These are phyloP conservation scores for Metarhizium album DNA, from an alignment of 2,329 filamentous ascomycete species.

Conservation along the genomic window DNA sequence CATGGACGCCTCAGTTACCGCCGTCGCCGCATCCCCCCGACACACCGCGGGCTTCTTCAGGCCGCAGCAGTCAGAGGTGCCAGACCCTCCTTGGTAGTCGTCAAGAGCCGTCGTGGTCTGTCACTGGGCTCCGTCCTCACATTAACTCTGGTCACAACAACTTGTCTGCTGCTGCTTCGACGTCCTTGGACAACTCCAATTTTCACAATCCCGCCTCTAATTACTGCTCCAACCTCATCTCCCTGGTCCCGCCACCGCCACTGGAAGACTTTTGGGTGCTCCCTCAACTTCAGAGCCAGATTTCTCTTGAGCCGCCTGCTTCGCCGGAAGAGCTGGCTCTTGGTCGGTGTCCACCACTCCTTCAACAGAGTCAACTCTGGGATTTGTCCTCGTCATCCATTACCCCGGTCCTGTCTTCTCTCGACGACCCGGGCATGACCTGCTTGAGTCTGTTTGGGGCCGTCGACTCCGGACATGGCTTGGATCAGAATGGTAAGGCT, in stretches of 20 bases:
- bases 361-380: background rate
- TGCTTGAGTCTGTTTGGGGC: constrained; percentile 3
- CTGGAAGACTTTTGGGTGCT: constrained; percentile 1
- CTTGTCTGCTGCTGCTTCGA: background rate
- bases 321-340: background rate
- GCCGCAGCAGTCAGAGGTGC: constrained; percentile 10
- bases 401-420: background rate
- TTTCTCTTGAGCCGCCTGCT: background rate
- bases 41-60: constrained; percentile 7
- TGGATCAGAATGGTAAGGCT: constrained; percentile 1
- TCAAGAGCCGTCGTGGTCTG: constrained; percentile 5
- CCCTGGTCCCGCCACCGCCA: background rate
- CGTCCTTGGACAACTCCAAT: background rate
- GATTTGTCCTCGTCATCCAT: background rate
- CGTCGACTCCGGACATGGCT: background rate
- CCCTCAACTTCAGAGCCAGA: background rate
- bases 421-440: constrained; percentile 4
- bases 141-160: background rate
- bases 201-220: background rate
- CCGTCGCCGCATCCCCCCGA: constrained; percentile 3
- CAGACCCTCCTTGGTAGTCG: constrained; percentile 9
- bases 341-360: background rate
- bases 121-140: constrained; percentile 1
- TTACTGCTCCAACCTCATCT: background rate
- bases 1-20: constrained; percentile 9